Evolutionary conservation across 2,329 filamentous ascomycete genomes (phyloP).

Genomic region (Bisporella sp.): DNA sequence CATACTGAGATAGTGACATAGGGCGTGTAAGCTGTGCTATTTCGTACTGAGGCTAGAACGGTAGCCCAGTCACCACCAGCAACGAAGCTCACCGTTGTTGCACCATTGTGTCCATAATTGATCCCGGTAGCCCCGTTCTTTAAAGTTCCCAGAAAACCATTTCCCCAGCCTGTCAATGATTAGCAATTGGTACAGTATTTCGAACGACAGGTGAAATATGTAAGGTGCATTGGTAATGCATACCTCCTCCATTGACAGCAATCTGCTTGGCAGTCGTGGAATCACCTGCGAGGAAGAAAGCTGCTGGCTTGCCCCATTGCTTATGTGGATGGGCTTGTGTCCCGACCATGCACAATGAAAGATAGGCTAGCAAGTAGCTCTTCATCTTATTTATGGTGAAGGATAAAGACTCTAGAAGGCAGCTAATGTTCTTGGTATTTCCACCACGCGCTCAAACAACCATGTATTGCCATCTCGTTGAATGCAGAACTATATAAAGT

Average conservation of each 20-base stretch:
- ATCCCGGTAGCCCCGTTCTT: constrained; percentile 33
- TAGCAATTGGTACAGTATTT: no score
- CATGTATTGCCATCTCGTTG: no score
- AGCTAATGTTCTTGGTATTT: no score
- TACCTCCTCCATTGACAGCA: constrained; percentile 7
- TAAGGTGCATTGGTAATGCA: neutral
- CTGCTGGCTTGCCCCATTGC: constrained; percentile 17
- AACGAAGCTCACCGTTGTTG: constrained; percentile 40
- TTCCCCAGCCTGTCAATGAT: constrained; percentile 36
- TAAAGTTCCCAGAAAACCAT: constrained; percentile 42
- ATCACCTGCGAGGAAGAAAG: constrained; percentile 35
- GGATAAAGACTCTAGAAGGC: no score
- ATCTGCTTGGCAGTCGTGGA: constrained; percentile 30
- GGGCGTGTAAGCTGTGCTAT: constrained; percentile 30
- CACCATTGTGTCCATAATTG: constrained; percentile 41
- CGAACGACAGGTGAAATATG: neutral
- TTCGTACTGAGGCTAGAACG: constrained; percentile 32
- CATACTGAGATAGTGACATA: constrained; percentile 43
- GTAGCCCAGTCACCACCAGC: constrained; percentile 38
- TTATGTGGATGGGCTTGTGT: no score
- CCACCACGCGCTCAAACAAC: no score
- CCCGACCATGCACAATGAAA: no score
- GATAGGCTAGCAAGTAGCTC: no score
- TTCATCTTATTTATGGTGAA: no score
- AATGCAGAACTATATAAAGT: no score